Percentiles rank a stretch among this genome's conserved stretches.
phyloP scores from a whole-genome alignment of 2,329 filamentous ascomycete species.

The Penicillium digitatum region DNA sequence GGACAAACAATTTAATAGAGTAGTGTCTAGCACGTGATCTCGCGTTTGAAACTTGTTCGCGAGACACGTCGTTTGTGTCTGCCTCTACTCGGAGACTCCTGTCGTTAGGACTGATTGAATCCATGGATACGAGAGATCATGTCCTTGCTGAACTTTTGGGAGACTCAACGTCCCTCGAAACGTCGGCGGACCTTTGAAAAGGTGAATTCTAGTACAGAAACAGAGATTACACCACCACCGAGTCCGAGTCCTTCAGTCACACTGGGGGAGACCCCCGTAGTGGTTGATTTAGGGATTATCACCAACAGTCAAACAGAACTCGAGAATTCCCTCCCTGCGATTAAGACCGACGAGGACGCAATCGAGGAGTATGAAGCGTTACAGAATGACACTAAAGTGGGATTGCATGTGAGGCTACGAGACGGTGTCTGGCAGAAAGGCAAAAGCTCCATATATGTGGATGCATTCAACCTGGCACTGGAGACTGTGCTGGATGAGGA shows the following conservation, averaged over 20 bases:
- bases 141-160: constrained; percentile 38
- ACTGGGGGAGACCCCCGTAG: constrained; percentile 28
- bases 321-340: constrained; percentile 65
- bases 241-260: constrained; percentile 36
- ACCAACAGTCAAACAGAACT: constrained; percentile 58
- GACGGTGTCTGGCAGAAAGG: constrained; percentile 67
- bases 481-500: constrained; percentile 88
- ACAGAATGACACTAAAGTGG: constrained; percentile 44
- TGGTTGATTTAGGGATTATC: constrained; percentile 30
- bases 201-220: background rate
- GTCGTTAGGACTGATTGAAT: constrained; percentile 1
- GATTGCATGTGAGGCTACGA: constrained; percentile 51
- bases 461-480: constrained; percentile 91
- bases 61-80: constrained; percentile 14
- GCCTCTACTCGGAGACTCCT: background rate
- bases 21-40: constrained; percentile 28
- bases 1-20: constrained; percentile 15
- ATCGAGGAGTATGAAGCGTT: constrained; percentile 75
- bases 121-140: constrained; percentile 24
- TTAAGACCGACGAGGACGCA: constrained; percentile 65
- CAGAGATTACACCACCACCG: constrained; percentile 8
- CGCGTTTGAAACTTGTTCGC: constrained; percentile 27
- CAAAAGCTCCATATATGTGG: constrained; percentile 88
- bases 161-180: constrained; percentile 32
- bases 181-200: constrained; percentile 27